Base-by-base conservation (phyloP, 208 protist species). In the Acanthamoeba divionensis region DNA sequence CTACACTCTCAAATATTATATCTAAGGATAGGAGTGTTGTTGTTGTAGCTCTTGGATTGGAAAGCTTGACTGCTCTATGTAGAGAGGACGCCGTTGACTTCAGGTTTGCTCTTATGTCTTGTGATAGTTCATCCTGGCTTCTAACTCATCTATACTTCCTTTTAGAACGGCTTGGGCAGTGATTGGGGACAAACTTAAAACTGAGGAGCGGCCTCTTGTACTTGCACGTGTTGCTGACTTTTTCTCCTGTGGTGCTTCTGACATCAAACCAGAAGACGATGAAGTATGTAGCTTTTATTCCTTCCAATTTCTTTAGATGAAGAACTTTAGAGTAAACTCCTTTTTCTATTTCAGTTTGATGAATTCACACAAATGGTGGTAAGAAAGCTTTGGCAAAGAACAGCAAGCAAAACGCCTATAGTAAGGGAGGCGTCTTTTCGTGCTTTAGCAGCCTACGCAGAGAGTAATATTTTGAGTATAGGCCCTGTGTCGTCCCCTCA, bases 311-410 rank as follows among this genome's bases (percentile, higher is more conserved):
- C 24, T n/a, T 75, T 71, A 45, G 0, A 21, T 73, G n/a, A n/a
- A n/a, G n/a, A n/a, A n/a, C 21, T n/a, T 73, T 36, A n/a, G 18
- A 73, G 26, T 36, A n/a, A 69, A 21, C n/a, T 31, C 29, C 36
- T 29, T 80, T n/a, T 10, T 24, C 36, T 80, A 41, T 13, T 33
- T 15, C 69, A 80, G 73, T 83, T 83, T 62, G 73, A 83, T 33
- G 73, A 83, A 12, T 83, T 83, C 73, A 83, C 73, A 18, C 31
- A 83, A 31, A 83, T 63, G 44, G 44, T 83, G 50, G 62, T 83
- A 10, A 54, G 6, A 13, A 47, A 54, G 2, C 73, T 83, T 47
- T 83, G 73, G 73, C 44, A 54, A 15, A 54, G 73, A 5, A 33
- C 73, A 26, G 62, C 55, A 54, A 47, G 62, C 31, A 54, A 83